Evolutionary conservation across 116 monocot species (phyloP).

Genomic region (Phalaenopsis hybrid): DNA sequence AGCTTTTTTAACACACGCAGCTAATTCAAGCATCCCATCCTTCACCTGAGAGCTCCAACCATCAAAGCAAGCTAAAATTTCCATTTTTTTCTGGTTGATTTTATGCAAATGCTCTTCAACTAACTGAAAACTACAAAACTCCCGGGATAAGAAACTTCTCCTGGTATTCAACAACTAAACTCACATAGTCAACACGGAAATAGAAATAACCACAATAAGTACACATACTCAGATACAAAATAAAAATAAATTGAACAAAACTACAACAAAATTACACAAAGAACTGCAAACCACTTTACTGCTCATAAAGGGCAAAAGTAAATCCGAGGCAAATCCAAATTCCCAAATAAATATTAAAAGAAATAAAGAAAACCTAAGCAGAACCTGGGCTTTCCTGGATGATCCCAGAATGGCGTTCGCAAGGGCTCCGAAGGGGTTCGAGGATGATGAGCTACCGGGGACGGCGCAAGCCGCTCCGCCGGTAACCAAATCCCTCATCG

Average conservation of each 20-base stretch:
- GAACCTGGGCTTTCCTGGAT: constrained; percentile 46
- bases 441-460: too few relatives aligned
- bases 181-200: not conserved
- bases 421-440: constrained; percentile 54
- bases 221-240: not conserved
- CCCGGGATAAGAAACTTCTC: not conserved
- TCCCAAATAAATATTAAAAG: not conserved
- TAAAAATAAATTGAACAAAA: constrained; percentile 3
- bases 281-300: not conserved
- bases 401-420: constrained; percentile 49
- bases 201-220: not conserved
- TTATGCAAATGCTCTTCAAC: too few relatives aligned
- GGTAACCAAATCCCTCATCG: too few relatives aligned
- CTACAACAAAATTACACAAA: not conserved
- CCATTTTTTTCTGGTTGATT: too few relatives aligned
- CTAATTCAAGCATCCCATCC: too few relatives aligned
- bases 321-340: not conserved
- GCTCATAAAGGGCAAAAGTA: not conserved
- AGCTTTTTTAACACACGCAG: too few relatives aligned
- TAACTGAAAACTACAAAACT: too few relatives aligned
- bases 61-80: too few relatives aligned
- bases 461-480: too few relatives aligned
- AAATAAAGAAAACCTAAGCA: not conserved
- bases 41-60: too few relatives aligned
- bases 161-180: not conserved